Evolutionary conservation across 176 grass and related monocot genomes (phyloP).

Genomic region (Aechmea fasciata): DNA sequence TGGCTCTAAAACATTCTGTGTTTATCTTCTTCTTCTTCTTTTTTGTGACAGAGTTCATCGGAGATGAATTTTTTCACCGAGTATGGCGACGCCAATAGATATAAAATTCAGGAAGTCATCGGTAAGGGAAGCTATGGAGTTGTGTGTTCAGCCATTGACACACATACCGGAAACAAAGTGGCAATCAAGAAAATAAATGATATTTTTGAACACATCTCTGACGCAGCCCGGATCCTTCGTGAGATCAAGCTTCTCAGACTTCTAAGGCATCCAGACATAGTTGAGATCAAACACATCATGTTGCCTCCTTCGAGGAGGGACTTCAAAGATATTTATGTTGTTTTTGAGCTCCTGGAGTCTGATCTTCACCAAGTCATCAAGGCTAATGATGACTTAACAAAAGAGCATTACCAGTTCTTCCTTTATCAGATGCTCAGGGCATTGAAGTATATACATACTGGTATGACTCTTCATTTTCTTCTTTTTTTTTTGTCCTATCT

Average conservation of each 20-base stretch:
- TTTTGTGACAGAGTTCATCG: conserved; percentile 40
- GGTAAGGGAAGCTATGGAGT: conserved; percentile 94
- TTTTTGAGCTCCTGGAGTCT: conserved; percentile 3
- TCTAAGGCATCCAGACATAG: conserved; percentile 81
- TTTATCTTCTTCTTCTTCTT: no score
- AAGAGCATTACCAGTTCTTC: conserved; percentile 91
- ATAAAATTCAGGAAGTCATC: conserved; percentile 77
- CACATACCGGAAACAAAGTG: background rate
- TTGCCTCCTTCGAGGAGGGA: conserved; percentile 25
- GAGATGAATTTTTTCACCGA: conserved; percentile 93
- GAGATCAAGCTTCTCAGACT: conserved; percentile 90
- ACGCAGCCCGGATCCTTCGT: conserved; percentile 79
- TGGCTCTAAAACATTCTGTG: no score
- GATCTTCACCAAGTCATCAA: conserved; percentile 99
- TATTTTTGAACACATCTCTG: conserved; percentile 83
- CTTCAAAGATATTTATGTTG: no score
- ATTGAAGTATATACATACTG: conserved; percentile 91
- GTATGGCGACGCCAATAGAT: conserved; percentile 67
- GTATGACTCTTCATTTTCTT: conserved; percentile 21
- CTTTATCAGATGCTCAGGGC: conserved; percentile 94
- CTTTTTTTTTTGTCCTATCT: background rate
- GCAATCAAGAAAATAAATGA: conserved; percentile 91
- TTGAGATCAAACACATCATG: conserved; percentile 95
- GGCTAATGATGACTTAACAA: conserved; percentile 91
- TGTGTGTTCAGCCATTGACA: conserved; percentile 85